Conservation (phyloP, 1,139 yeast species). For the Pichia sp. region DNA sequence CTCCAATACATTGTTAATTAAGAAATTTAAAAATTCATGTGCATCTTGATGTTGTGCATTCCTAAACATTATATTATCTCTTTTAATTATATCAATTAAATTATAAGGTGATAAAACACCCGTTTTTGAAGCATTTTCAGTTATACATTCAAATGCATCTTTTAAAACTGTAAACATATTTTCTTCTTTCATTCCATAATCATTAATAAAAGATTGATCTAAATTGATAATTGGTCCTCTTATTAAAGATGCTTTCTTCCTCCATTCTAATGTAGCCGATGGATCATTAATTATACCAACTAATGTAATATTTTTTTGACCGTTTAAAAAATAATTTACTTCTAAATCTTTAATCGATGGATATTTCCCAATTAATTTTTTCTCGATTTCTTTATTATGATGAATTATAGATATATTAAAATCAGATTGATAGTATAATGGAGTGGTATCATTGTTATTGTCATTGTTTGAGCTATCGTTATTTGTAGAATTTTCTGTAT, state of each 20-base stretch:
- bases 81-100: slow-evolving; percentile 68
- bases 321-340: slow-evolving; percentile 25
- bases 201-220: slow-evolving; percentile 52
- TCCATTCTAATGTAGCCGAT: slow-evolving; percentile 60
- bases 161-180: slow-evolving; percentile 68
- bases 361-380: slow-evolving; percentile 17
- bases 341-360: slow-evolving; percentile 25
- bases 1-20: slow-evolving; percentile 78
- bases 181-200: slow-evolving; percentile 41
- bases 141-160: slow-evolving; percentile 79
- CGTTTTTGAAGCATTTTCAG: slow-evolving; percentile 58
- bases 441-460: background rate
- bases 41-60: slow-evolving; percentile 98
- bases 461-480: background rate
- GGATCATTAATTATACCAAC: slow-evolving; percentile 46
- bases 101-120: slow-evolving; percentile 84
- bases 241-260: slow-evolving; percentile 73
- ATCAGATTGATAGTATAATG: background rate
- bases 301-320: slow-evolving; percentile 35
- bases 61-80: slow-evolving; percentile 76
- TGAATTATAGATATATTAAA: background rate
- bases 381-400: slow-evolving; percentile 16
- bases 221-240: slow-evolving; percentile 81
- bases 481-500: background rate
- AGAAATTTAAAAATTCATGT: slow-evolving; percentile 86